These are phyloP conservation scores for Scheffersomyces ergatensis DNA, from an alignment of 805 yeast species.

Conservation along the genomic window DNA sequence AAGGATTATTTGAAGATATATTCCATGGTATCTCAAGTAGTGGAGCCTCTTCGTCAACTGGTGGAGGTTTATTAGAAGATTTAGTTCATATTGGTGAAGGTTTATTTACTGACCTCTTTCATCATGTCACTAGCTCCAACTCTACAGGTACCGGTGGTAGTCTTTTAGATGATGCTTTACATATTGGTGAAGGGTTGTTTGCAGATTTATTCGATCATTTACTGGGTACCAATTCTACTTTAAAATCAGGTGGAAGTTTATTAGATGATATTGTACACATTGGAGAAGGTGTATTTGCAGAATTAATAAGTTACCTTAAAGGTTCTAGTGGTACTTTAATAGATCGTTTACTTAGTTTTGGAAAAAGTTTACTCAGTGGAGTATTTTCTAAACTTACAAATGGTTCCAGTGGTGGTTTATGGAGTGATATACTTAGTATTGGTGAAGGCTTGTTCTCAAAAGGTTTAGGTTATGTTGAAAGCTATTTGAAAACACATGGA, in stretches of 20 bases:
- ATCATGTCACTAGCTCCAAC: neutral
- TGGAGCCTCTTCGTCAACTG: slow-evolving; percentile 1
- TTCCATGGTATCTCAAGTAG: slow-evolving; percentile 1
- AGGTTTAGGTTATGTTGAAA: neutral
- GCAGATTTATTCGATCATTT: slow-evolving; percentile 3
- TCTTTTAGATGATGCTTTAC: slow-evolving; percentile 2
- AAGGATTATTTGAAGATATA: neutral
- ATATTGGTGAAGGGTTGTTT: slow-evolving; percentile 5
- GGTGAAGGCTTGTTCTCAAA: neutral
- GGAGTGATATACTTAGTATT: neutral
- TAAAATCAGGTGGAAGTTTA: slow-evolving; percentile 1
- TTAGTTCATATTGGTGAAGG: slow-evolving; percentile 7
- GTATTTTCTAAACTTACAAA: neutral
- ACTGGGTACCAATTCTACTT: slow-evolving; percentile 1
- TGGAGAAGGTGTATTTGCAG: neutral
- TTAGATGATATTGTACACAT: neutral
- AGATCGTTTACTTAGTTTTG: neutral
- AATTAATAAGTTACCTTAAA: neutral
- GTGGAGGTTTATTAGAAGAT: slow-evolving; percentile 6
- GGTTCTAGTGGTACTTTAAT: neutral
- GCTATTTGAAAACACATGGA: neutral
- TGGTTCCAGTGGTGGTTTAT: slow-evolving; percentile 1
- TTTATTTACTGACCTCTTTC: slow-evolving; percentile 7
- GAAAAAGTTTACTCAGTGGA: neutral
- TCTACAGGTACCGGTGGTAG: neutral